A percentile compares a stretch with the other conserved stretches of the same genome.
Evolutionary conservation across 2,329 filamentous ascomycete species (phyloP).

Genomic region (Botrytis squamosa): DNA sequence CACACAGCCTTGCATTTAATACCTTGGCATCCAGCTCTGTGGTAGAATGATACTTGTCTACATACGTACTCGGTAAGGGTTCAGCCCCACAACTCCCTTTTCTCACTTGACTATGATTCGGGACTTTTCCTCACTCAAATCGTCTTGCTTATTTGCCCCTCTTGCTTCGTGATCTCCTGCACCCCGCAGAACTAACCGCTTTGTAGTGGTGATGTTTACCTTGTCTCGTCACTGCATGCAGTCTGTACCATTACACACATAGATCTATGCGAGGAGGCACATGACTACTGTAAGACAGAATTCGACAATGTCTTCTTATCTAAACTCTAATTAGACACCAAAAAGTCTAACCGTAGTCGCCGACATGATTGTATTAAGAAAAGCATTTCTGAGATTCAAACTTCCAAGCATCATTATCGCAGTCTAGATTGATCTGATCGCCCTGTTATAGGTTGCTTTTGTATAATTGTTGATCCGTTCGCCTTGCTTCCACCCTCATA

Average conservation of each 20-base stretch:
- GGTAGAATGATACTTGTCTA: neutral
- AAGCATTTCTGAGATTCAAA: neutral
- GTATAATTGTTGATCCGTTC: neutral
- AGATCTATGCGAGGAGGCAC: neutral
- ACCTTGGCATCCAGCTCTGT: neutral
- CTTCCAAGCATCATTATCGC: neutral
- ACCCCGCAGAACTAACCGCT: slow-evolving; percentile 9
- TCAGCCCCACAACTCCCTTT: slow-evolving; percentile 1
- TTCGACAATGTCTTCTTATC: neutral
- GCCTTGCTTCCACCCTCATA: neutral
- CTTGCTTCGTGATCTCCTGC: slow-evolving; percentile 12
- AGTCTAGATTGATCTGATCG: slow-evolving; percentile 5
- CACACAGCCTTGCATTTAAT: neutral
- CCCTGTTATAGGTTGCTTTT: neutral
- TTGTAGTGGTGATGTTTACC: neutral
- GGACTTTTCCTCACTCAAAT: neutral
- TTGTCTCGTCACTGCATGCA: neutral
- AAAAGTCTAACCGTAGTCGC: neutral
- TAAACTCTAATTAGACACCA: neutral
- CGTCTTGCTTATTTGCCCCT: neutral
- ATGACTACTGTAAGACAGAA: neutral
- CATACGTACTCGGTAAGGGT: slow-evolving; percentile 6
- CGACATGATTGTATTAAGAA: neutral
- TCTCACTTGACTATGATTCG: neutral
- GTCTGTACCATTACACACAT: neutral